A percentile compares a stretch with the other conserved stretches of the same genome.
These are phyloP conservation scores for Cercospora zeina DNA, from an alignment of 2,329 filamentous ascomycete species.

Conservation along the genomic window DNA sequence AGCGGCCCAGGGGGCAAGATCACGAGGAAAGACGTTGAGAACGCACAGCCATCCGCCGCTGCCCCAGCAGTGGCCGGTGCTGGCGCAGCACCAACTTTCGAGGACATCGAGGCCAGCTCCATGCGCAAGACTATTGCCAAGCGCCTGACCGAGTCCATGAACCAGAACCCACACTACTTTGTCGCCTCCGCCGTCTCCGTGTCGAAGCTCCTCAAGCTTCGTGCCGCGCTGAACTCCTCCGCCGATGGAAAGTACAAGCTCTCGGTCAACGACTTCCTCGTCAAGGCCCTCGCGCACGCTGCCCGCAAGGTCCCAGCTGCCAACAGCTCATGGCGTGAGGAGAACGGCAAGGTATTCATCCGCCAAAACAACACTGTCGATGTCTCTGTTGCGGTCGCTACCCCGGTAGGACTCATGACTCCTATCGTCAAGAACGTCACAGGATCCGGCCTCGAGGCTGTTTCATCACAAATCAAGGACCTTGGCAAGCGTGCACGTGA, in stretches of 20 bases:
- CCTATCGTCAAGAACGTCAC: slow-evolving; percentile 92
- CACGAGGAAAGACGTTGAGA: slow-evolving; percentile 91
- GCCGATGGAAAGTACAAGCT: slow-evolving; percentile 96
- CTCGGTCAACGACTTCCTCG: slow-evolving; percentile 98
- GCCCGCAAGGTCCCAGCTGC: slow-evolving; percentile 91
- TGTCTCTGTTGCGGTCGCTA: slow-evolving; percentile 93
- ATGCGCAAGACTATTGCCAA: slow-evolving; percentile 98
- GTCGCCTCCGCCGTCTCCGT: slow-evolving; percentile 90
- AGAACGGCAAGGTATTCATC: slow-evolving; percentile 72
- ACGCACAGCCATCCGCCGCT: slow-evolving; percentile 62
- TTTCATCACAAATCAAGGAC: slow-evolving; percentile 89
- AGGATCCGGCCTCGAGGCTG: slow-evolving; percentile 79
- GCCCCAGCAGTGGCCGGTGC: slow-evolving; percentile 53
- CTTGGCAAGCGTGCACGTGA: slow-evolving; percentile 94
- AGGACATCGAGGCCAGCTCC: slow-evolving; percentile 79
- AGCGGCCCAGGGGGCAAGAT: slow-evolving; percentile 82
- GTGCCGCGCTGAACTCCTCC: slow-evolving; percentile 84
- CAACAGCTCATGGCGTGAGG: slow-evolving; percentile 88
- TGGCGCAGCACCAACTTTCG: slow-evolving; percentile 65
- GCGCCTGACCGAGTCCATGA: slow-evolving; percentile 83
- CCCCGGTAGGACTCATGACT: slow-evolving; percentile 90
- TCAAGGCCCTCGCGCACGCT: slow-evolving; percentile 90
- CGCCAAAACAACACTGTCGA: slow-evolving; percentile 92
- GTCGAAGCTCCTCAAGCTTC: slow-evolving; percentile 92
- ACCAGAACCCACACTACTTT: slow-evolving; percentile 98